These are phyloP conservation scores for Apiotrichum gracile DNA, from an alignment of 1,284 basidiomycete genomes.

Conservation along the genomic window DNA sequence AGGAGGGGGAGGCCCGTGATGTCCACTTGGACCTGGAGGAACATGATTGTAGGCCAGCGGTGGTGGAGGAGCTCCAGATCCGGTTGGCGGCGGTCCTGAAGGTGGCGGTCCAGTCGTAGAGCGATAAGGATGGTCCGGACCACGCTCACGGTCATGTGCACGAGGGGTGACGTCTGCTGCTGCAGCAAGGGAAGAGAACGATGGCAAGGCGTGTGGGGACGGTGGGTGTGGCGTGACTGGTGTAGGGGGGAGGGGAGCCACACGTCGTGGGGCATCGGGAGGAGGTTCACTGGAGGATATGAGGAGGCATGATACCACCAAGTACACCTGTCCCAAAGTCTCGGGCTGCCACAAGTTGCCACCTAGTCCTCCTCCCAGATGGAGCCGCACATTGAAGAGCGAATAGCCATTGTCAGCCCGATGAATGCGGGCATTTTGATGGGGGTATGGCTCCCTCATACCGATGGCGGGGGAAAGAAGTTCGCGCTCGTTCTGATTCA, in stretches of 20 bases:
- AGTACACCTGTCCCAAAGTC: conserved; percentile 29
- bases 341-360: conserved; percentile 33
- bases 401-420: conserved; percentile 26
- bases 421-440: conserved; percentile 35
- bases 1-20: not conserved
- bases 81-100: not conserved
- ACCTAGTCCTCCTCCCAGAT: conserved; percentile 40
- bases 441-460: conserved; percentile 42
- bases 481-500: conserved; percentile 27
- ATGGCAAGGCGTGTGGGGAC: conserved; percentile 7
- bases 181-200: conserved; percentile 16
- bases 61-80: not conserved
- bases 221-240: conserved; percentile 4
- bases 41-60: not conserved
- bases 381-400: conserved; percentile 38
- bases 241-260: not conserved
- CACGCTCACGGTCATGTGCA: not conserved
- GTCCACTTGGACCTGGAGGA: not conserved
- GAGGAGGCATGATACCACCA: conserved; percentile 37
- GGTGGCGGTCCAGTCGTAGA: not conserved
- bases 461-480: conserved; percentile 38
- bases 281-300: conserved; percentile 20
- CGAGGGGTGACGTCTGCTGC: conserved; percentile 1
- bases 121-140: not conserved
- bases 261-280: conserved; percentile 5